Evolutionary conservation across 169 alveolate genomes (phyloP), one percentile per base, ranked within the genome.

Genomic region (Hammondia hammondi): DNA sequence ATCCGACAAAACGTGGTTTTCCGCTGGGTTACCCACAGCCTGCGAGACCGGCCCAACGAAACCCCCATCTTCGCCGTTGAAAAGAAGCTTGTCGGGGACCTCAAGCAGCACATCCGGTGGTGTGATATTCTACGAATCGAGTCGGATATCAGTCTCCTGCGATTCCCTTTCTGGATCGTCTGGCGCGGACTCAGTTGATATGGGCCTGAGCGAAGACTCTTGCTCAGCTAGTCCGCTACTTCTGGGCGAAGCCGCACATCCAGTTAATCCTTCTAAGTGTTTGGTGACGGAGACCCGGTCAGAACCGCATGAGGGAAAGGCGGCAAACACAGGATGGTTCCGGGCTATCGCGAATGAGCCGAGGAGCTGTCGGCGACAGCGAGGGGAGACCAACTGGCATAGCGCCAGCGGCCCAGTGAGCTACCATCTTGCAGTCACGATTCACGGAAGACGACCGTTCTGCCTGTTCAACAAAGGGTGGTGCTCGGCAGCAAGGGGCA

Each of bases 181-280:
- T 24, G 87, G 29, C 9, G 87, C 48, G 12, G 87, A 77, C 87
- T 77, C 87, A 32, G 87, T 77, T 17, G 87, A 77, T 24, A 77
- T 77, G 46, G 27, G 48, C 19, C 87, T 77, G 21, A 77, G 87
- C 87, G 87, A 77, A 77, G 87, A 77, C 45, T 77, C 87, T 3
- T 17, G 46, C 43, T 32, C 87, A 39, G 87, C 48, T 2, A 77
- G 87, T 39, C 87, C 87, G 48, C 32, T 77, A 52, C 56, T 77
- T 32, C 87, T n/a, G 87, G 43, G 52, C 24, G 46, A 32, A 37
- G 87, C 87, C 6, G 48, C 87, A 17, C 84, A 7, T 52, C 24
- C 61, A 52, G 61, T 52, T 52, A 3, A 67, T 29, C 32, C 77
- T 27, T 67, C n/a, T 21, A 67, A 27, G 1, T 67, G 35, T 7